Conservation (phyloP, 202 grass and related monocot species). For the Elaeis oleifera region DNA sequence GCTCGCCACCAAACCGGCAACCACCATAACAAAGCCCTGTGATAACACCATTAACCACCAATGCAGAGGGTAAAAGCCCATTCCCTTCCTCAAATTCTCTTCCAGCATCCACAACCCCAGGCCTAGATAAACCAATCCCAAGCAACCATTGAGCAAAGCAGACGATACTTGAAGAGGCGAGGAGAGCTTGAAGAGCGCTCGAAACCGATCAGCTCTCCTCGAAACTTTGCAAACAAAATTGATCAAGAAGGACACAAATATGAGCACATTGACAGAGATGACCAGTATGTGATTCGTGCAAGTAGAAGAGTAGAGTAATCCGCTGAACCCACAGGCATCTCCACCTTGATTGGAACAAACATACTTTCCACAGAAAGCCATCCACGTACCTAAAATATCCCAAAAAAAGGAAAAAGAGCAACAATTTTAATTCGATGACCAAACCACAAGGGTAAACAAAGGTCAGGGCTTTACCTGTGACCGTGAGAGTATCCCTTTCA, state of each 20-base stretch:
- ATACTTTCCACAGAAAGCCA: slow-evolving; percentile 18
- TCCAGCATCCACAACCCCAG: slow-evolving; percentile 47
- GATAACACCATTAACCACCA: slow-evolving; percentile 48
- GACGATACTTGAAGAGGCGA: slow-evolving; percentile 23
- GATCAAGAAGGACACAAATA: slow-evolving; percentile 26
- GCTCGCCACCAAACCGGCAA: slow-evolving; percentile 30
- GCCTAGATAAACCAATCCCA: slow-evolving; percentile 52
- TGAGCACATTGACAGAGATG: background rate
- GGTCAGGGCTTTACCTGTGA: too few species aligned
- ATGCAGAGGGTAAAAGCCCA: slow-evolving; percentile 21
- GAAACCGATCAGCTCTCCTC: slow-evolving; percentile 10
- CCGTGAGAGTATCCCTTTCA: too few species aligned
- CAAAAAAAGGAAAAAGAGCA: too few species aligned
- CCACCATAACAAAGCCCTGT: slow-evolving; percentile 40
- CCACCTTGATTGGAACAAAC: slow-evolving; percentile 28
- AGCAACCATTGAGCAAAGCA: slow-evolving; percentile 28
- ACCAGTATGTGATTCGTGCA: slow-evolving; percentile 54
- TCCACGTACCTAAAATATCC: slow-evolving; percentile 34
- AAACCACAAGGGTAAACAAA: too few species aligned
- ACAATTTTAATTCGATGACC: too few species aligned
- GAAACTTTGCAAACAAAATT: slow-evolving; percentile 36
- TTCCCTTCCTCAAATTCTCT: slow-evolving; percentile 19
- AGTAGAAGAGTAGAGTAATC: slow-evolving; percentile 45
- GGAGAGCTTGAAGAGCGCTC: slow-evolving; percentile 15
- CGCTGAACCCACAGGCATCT: slow-evolving; percentile 18